Conservation (phyloP, 2,329 filamentous ascomycete genomes). For the Cercospora canescens region DNA sequence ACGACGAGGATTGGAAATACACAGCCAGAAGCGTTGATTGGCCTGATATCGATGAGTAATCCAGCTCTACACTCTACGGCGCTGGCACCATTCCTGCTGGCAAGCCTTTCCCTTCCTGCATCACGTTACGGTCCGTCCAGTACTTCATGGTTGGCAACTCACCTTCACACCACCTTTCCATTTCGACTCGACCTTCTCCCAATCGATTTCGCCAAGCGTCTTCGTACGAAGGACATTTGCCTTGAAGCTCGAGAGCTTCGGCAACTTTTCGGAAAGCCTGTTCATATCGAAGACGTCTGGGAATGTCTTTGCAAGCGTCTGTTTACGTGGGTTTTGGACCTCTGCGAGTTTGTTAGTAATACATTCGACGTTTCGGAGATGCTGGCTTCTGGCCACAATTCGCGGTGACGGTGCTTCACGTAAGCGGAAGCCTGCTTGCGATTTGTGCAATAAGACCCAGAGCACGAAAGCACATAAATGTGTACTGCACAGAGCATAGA, state of each 20-base stretch:
- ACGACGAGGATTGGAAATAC: too few species aligned
- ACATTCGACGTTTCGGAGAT: background rate
- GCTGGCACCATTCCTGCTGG: background rate
- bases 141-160: constrained; percentile 6
- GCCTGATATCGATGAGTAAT: too few species aligned
- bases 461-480: background rate
- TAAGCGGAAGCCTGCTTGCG: too few species aligned
- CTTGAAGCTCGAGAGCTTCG: constrained; percentile 39
- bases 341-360: constrained; percentile 5
- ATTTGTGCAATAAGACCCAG: background rate
- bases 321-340: constrained; percentile 14
- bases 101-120: constrained; percentile 3
- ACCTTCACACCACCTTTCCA: constrained; percentile 35
- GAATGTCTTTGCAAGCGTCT: constrained; percentile 29
- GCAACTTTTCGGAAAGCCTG: constrained; percentile 35
- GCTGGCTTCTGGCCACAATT: too few species aligned
- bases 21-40: too few species aligned
- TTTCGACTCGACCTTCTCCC: constrained; percentile 34
- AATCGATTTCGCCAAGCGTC: constrained; percentile 37
- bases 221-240: constrained; percentile 39
- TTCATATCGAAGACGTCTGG: constrained; percentile 38
- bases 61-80: background rate
- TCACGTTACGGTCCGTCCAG: background rate
- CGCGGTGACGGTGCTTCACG: too few species aligned
- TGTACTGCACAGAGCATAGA: background rate